These are phyloP conservation scores for Thermothelomyces thermophilus DNA, from an alignment of 2,329 filamentous ascomycete species.

Conservation along the genomic window DNA sequence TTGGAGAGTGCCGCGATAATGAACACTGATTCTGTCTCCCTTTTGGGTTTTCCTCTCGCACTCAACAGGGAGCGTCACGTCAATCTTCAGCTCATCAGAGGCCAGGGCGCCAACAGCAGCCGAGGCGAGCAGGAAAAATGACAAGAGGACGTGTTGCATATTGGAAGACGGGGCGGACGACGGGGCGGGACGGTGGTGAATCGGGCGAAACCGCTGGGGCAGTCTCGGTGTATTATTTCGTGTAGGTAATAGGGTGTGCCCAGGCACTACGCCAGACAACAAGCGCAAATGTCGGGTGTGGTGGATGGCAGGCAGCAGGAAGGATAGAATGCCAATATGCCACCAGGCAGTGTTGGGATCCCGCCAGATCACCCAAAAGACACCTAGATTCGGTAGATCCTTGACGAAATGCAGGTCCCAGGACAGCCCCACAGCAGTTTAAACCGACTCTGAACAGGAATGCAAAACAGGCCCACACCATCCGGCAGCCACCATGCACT, in stretches of 20 bases:
- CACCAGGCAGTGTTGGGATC: neutral
- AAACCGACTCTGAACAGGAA: no score
- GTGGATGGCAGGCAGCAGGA: neutral
- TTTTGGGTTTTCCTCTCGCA: conserved; percentile 71
- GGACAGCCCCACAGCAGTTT: neutral
- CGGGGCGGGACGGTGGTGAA: neutral
- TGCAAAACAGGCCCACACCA: no score
- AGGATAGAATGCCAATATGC: no score
- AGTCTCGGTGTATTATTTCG: no score
- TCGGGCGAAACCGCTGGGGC: neutral
- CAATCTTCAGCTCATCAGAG: conserved; percentile 64
- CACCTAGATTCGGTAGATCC: neutral
- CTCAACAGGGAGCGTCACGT: conserved; percentile 65
- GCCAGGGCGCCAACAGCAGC: conserved; percentile 46
- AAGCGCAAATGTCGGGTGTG: neutral
- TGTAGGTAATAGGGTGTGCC: no score
- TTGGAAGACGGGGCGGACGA: conserved; percentile 22
- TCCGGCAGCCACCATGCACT: no score
- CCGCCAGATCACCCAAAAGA: conserved; percentile 13
- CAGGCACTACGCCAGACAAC: neutral
- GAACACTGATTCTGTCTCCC: conserved; percentile 76
- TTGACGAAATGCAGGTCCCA: conserved; percentile 2
- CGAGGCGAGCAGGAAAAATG: conserved; percentile 46
- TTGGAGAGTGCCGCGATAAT: conserved; percentile 79
- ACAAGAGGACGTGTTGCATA: conserved; percentile 46